Evolutionary conservation across 1,284 basidiomycete genomes (phyloP).

Genomic region (Leccinum subrobustum): DNA sequence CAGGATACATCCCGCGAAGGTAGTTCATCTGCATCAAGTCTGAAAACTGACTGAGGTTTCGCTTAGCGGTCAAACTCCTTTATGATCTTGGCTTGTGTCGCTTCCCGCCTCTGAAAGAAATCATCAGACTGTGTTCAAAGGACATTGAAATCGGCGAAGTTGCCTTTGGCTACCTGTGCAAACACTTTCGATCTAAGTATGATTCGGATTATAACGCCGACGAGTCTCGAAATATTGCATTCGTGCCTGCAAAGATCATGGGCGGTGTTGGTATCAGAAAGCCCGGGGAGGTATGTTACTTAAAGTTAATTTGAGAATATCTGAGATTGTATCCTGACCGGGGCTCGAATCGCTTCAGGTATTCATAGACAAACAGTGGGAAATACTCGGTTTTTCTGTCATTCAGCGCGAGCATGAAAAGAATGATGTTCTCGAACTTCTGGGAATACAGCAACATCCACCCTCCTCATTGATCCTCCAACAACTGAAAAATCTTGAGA

Average conservation of each 20-base stretch:
- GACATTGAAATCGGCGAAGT: conserved; percentile 44
- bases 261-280: conserved; percentile 48
- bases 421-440: conserved; percentile 46
- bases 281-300: conserved; percentile 59
- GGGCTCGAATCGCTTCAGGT: conserved; percentile 44
- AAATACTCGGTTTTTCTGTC: conserved; percentile 70
- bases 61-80: no score
- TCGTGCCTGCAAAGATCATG: conserved; percentile 71
- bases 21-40: background rate
- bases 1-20: conserved; percentile 30
- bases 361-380: conserved; percentile 68
- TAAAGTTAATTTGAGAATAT: background rate
- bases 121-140: conserved; percentile 63
- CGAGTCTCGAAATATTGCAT: conserved; percentile 57
- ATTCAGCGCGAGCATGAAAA: conserved; percentile 48
- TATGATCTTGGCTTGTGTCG: no score
- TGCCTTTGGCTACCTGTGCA: conserved; percentile 75
- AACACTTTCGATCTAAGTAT: conserved; percentile 64
- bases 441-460: conserved; percentile 76
- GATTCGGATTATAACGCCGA: conserved; percentile 50
- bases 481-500: conserved; percentile 46
- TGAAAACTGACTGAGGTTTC: background rate
- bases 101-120: conserved; percentile 38
- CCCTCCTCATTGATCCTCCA: conserved; percentile 59
- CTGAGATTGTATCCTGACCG: background rate